Evolutionary conservation across 2,329 filamentous ascomycete genomes (phyloP).

Genomic region (Graphium sp.): DNA sequence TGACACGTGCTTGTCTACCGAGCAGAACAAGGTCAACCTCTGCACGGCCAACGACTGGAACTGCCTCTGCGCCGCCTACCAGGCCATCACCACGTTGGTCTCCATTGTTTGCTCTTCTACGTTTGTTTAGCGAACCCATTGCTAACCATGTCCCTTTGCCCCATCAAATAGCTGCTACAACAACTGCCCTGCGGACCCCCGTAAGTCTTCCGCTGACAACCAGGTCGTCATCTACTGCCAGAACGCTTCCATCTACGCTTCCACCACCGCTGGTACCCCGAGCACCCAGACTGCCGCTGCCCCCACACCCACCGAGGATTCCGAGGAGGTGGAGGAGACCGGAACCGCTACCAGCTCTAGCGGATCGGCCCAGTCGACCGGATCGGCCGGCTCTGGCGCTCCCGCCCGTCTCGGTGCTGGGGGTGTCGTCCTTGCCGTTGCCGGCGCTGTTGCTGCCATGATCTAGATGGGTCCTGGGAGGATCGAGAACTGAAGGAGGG

Average conservation of each 20-base stretch:
- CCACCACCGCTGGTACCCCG: conserved; percentile 13
- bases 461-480: conserved; percentile 17
- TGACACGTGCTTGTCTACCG: conserved; percentile 21
- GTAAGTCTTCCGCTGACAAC: conserved; percentile 14
- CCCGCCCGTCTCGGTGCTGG: conserved; percentile 10
- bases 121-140: not conserved
- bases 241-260: conserved; percentile 13
- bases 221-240: conserved; percentile 26
- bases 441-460: conserved; percentile 18
- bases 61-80: conserved; percentile 27
- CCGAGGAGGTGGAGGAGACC: conserved; percentile 7
- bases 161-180: conserved; percentile 28
- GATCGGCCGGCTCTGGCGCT: conserved; percentile 7
- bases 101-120: not conserved
- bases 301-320: conserved; percentile 9
- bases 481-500: too few relatives aligned
- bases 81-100: conserved; percentile 28
- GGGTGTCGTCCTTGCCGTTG: conserved; percentile 17
- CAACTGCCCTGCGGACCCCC: conserved; percentile 35
- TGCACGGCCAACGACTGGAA: conserved; percentile 24
- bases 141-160: not conserved
- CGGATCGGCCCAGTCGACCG: conserved; percentile 7
- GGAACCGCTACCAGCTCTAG: conserved; percentile 8
- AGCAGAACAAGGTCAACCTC: conserved; percentile 18
- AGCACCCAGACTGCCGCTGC: conserved; percentile 10